Evolutionary conservation across 225 moss, liverwort and hornwort species (phyloP), one percentile per base, ranked within the genome.

Genomic region (Rhytidiadelphus loreus): DNA sequence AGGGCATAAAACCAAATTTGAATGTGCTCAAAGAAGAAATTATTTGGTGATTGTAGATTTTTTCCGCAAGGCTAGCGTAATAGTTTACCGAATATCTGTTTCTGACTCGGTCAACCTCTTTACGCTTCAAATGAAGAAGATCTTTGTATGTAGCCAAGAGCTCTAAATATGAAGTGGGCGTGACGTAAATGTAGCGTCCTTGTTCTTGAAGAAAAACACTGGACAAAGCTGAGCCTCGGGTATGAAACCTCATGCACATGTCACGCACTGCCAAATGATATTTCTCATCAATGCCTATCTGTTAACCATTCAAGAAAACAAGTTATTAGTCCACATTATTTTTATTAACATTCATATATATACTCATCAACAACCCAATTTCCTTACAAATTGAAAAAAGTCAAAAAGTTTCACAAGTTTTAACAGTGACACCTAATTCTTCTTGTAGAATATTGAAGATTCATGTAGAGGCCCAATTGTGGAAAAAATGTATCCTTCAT

Each of bases 171-270:
- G 97, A 96, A 3, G 96, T 97, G 16, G 97, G 96, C 2, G 97
- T 97, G 41, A 97, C 92, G 22, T 97, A 97, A 37, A 96, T 93
- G 80, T 95, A 91, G 37, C 94, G 94, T 12, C 94, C 94, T 86
- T 95, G 93, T 73, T 97, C 96, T 85, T 94, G 94, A 41, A 94
- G 83, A 60, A 94, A 97, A 20, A 86, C 16, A 21, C 2, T 13
- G 3, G 94, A 92, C 60, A 97, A 90, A 56, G 92, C 48, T 20
- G 91, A 92, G 75, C 95, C 95, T 87, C 88, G 90, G 18, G 94
- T 94, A 76, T 98, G 96, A 86, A 98, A 96, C 85, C 86, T 90
- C 96, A 96, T 95, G 87, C 97, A 98, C 96, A 98, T 93, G 23
- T 95, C 91, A 56, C 92, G 70, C 8, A 95, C 87, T 20, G 92